Evolutionary conservation across 2,329 filamentous ascomycete genomes (phyloP), one percentile per base, ranked within the genome.

Genomic region (Verticillium isaacii): DNA sequence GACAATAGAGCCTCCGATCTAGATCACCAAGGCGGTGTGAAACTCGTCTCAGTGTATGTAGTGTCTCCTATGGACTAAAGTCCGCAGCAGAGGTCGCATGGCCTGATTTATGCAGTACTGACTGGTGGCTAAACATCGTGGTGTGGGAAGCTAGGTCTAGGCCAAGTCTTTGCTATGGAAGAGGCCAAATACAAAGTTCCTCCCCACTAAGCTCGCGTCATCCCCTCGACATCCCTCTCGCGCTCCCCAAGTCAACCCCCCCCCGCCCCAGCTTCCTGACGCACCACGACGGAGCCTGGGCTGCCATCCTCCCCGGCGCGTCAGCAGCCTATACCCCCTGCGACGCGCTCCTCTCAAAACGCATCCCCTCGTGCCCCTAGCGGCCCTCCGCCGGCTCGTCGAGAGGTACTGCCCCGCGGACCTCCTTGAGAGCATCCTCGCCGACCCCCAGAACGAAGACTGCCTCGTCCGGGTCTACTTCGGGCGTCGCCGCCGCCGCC

Each of bases 391-490:
- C 17, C 32, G 67, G 0, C 58, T 75, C 12, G 60, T 67, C 15
- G 34, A 63, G 0, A 65, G 60, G 3, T 72, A 69, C 32, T 64
- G 65, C 8, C 61, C 63, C 3, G 60, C 45, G 11, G 9, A 2
- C 5, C 5, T 52, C 37, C n/a, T 19, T 1, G 60, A 62, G 0
- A 45, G 59, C 0, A 60, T 67, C 9, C 11, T 64, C 6, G 52
- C 41, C 1, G 73, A 74, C 41, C 59, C 64, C 1, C 69, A 68
- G 5, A 76, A 81, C 57, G 64, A 75, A n/a, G 77, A 81, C 61
- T 85, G 82, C 57, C 69, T 86, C 0, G 68, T 83, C 12, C 76
- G 82, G 1, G 74, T 76, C 0, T 85, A 84, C 57, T 68, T 85
- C 0, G 82, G 82, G 7, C 73, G 71, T 9, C 66, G 72, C 7